Base-by-base conservation (phyloP, 2,329 filamentous ascomycete species). In the Bipolaris gigantea region DNA sequence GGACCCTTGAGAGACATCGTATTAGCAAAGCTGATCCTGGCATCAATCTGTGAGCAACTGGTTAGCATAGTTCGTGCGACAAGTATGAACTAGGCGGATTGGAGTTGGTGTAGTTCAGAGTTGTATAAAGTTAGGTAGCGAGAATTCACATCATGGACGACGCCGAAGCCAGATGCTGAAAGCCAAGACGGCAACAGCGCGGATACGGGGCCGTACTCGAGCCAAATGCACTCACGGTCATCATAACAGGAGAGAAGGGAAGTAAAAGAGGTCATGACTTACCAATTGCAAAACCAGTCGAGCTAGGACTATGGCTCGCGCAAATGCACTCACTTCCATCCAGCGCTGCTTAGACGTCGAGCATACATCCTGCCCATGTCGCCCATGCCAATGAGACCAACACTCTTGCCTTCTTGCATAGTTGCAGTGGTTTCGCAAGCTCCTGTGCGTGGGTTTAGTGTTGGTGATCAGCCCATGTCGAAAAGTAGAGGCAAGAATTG, bases 161-260 rank as follows among this genome's bases (percentile, higher is more conserved):
- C 81, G 80, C 79, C 79, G 80, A 75, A 76, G 79, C 74, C 64
- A 73, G 72, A 68, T 79, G 78, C 78, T 68, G 79, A 79, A 52
- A 77, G 81, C 88, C 90, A 93, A 84, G 88, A 96, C 86, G 89
- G 88, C 81, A 77, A 79, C 77, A 81, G 81, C 80, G 80, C 77
- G 70, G 76, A 79, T 78, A 79, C 81, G 80, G 16, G 77, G 81
- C 86, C 85, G 92, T 96, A 83, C 93, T 97, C 93, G 91, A 97
- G 93, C 93, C 93, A 97, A 97, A 97, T 97, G 93, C 93, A 92
- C 93, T 97, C 93, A 93, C 69, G 91, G 93, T 97, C 93, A 97
- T 97, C 93, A 95, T 92, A 74, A 75, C 76, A 67, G 60, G 30
- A 53, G 27, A 8, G 47, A 44, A 52, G 38, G 47, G 45, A 51